phyloP scores from a whole-genome alignment of 257 asterid genomes.

The Rauvolfia tetraphylla region DNA sequence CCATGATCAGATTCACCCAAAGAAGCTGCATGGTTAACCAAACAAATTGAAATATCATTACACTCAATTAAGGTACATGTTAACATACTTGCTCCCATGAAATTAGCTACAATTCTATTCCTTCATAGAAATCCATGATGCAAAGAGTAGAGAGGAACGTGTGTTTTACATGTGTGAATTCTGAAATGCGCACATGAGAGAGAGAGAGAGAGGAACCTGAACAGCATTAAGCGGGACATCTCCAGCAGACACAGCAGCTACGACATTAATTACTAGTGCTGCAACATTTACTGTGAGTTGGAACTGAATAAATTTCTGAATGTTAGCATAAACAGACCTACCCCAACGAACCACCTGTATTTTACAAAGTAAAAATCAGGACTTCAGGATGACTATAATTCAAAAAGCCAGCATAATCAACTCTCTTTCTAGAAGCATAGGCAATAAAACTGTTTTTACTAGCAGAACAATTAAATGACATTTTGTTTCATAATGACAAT shows the following conservation, averaged over 20 bases:
- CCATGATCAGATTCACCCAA: constrained; percentile 99
- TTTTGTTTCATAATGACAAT: background rate
- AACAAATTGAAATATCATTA: background rate
- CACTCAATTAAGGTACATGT: background rate
- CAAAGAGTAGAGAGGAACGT: background rate
- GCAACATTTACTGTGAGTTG: constrained; percentile 97
- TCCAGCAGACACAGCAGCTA: constrained; percentile 83
- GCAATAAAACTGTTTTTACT: background rate
- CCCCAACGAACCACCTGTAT: constrained; percentile 98
- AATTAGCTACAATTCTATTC: background rate
- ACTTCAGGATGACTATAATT: background rate
- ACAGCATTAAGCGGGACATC: constrained; percentile 93
- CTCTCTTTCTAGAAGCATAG: background rate
- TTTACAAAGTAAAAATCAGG: constrained; percentile 9
- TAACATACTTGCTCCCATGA: background rate
- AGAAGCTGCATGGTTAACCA: constrained; percentile 59
- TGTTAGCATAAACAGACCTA: constrained; percentile 91
- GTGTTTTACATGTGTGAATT: background rate
- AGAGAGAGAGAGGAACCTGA: constrained; percentile 49
- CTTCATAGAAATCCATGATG: background rate
- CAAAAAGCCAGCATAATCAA: background rate
- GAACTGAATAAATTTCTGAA: constrained; percentile 95
- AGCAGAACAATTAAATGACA: background rate
- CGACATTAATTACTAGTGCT: constrained; percentile 86
- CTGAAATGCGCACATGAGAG: background rate